These are phyloP conservation scores for Xanthoparmelia taractica DNA, from an alignment of 495 filamentous ascomycete species.

Conservation along the genomic window DNA sequence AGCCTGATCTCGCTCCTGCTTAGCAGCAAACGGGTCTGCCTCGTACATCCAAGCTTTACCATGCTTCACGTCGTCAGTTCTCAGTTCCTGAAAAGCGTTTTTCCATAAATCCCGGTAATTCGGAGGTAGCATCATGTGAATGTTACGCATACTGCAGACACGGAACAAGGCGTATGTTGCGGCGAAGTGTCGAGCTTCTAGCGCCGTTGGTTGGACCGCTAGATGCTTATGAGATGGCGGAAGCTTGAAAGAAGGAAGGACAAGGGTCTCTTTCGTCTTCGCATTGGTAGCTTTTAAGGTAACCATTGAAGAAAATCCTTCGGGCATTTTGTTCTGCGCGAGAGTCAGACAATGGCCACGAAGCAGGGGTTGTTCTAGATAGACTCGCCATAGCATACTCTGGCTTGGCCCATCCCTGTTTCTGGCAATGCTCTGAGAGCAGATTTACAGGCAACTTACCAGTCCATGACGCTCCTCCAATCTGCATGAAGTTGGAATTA, in stretches of 20 bases:
- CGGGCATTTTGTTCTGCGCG: constrained; percentile 40
- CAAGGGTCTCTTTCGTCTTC: constrained; percentile 70
- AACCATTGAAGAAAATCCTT: constrained; percentile 70
- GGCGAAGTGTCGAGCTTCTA: constrained; percentile 89
- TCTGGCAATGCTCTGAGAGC: constrained; percentile 88
- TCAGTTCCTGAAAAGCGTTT: constrained; percentile 68
- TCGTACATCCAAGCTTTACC: constrained; percentile 90
- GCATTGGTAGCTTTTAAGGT: constrained; percentile 68
- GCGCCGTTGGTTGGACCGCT: constrained; percentile 58
- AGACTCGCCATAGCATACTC: constrained; percentile 67
- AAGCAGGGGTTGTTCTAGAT: constrained; percentile 24
- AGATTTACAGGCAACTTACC: constrained; percentile 92
- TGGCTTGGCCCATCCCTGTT: constrained; percentile 89
- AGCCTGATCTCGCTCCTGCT: constrained; percentile 69
- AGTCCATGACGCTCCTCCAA: constrained; percentile 94
- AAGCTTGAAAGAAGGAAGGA: constrained; percentile 72
- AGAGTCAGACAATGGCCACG: neutral
- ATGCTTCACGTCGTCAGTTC: constrained; percentile 63
- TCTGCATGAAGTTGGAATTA: constrained; percentile 29
- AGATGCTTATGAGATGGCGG: constrained; percentile 64
- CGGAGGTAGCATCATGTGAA: constrained; percentile 91
- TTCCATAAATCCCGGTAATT: constrained; percentile 84
- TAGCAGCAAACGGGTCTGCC: constrained; percentile 81
- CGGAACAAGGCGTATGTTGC: constrained; percentile 86
- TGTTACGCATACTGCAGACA: constrained; percentile 86